Evolutionary conservation across 2,329 filamentous ascomycete species (phyloP), one percentile per base, ranked within the genome.

Genomic region (Rhynchosporium agropyri): DNA sequence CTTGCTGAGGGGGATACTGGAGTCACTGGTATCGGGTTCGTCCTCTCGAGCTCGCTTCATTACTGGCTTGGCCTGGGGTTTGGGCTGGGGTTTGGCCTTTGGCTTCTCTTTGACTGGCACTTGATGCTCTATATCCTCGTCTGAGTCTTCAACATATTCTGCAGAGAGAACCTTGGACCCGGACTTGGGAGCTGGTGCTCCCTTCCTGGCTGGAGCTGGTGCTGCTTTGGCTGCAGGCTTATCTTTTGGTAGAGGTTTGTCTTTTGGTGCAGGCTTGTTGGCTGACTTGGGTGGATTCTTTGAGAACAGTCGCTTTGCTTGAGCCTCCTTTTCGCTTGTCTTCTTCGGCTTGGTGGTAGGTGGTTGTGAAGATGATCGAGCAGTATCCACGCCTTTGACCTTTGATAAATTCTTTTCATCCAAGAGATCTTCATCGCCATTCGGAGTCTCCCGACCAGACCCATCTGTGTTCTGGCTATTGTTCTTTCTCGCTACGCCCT

Each of bases 331-430:
- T 33, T 81, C 80, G 58, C 76, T 79, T 20, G 77, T 68, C 73
- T 87, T 88, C 77, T 87, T 88, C n/a, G 80, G 70, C 69, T 85
- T 85, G 3, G 76, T 68, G 4, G 78, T 75, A 20, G 79, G 72
- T n/a, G 81, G 76, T 66, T 83, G 82, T 0, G 84, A 85, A 36
- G 76, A 77, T 8, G 82, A 81, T 63, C 82, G 76, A 6, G 78
- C 76, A 80, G 81, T 81, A 50, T 71, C 73, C 66, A 83, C 80
- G 3, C 68, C 68, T 58, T 74, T 75, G 53, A 57, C 59, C 61
- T 71, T 78, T 73, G 61, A 68, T 68, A 67, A 40, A 67, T 63
- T 75, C 64, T 69, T 79, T 68, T 72, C 68, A 3, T 63, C 66
- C 13, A 67, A 56, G 0, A 66, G 10, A 66, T 79, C 56, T 75